phyloP scores from a whole-genome alignment of 768 basidiomycete genomes.

The Suillus hirtellus region DNA sequence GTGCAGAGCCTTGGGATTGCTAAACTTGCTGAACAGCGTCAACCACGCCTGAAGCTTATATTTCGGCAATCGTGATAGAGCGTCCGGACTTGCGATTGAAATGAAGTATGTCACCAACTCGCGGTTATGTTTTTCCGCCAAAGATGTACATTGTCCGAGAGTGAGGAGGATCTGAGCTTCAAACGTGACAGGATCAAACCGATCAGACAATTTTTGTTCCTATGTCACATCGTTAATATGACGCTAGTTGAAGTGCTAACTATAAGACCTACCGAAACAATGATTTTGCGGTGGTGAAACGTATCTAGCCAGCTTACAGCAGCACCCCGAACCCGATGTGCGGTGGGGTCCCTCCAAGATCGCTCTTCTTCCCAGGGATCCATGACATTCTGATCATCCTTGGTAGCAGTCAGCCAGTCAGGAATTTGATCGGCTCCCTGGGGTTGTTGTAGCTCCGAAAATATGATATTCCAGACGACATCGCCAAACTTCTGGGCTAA shows the following conservation, averaged over 20 bases:
- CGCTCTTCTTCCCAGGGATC: slow-evolving; percentile 65
- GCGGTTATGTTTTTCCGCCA: slow-evolving; percentile 87
- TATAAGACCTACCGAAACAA: slow-evolving; percentile 34
- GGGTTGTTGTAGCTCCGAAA: slow-evolving; percentile 52
- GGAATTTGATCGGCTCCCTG: slow-evolving; percentile 14
- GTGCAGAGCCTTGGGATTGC: slow-evolving; percentile 88
- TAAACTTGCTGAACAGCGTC: slow-evolving; percentile 83
- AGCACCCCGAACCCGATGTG: slow-evolving; percentile 55
- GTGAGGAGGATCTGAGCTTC: slow-evolving; percentile 77
- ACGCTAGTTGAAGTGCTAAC: neutral
- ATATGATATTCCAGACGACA: slow-evolving; percentile 69
- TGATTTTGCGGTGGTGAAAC: slow-evolving; percentile 30
- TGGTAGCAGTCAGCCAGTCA: slow-evolving; percentile 27
- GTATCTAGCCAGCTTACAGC: slow-evolving; percentile 49
- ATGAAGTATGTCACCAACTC: slow-evolving; percentile 88
- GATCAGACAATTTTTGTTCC: slow-evolving; percentile 45
- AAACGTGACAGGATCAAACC: slow-evolving; percentile 75
- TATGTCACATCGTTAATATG: slow-evolving; percentile 18
- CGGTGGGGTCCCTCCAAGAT: slow-evolving; percentile 75
- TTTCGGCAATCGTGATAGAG: slow-evolving; percentile 48
- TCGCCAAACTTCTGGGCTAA: slow-evolving; percentile 61
- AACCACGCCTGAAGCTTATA: slow-evolving; percentile 76
- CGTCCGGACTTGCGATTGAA: slow-evolving; percentile 41
- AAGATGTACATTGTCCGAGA: slow-evolving; percentile 63
- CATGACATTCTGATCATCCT: slow-evolving; percentile 23